A percentile compares a stretch with the other conserved stretches of the same genome.
phyloP scores from a whole-genome alignment of 176 grass and related monocot genomes.

The Juncus inflexus region DNA sequence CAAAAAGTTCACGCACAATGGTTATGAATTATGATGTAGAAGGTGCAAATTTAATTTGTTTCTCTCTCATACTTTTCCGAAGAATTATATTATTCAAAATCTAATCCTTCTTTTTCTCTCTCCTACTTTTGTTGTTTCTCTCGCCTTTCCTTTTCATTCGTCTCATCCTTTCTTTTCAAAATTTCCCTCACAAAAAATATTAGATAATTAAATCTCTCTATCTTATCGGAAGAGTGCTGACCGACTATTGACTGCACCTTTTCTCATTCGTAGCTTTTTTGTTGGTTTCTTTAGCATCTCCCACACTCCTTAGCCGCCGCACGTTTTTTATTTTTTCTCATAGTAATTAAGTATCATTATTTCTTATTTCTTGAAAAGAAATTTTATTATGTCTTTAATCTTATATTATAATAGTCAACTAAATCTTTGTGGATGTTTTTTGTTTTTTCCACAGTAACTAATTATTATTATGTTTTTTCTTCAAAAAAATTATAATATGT shows the following conservation, averaged over 20 bases:
- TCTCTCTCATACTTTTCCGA: conserved; percentile 32
- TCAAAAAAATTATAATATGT: no score
- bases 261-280: not conserved
- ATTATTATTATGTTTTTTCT: no score
- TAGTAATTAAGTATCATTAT: no score
- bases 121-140: conserved; percentile 10
- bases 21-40: conserved; percentile 1
- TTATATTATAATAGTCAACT: no score
- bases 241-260: conserved; percentile 13
- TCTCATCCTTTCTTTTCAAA: not conserved
- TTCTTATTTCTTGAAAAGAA: no score
- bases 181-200: not conserved
- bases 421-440: no score
- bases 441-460: no score
- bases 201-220: not conserved
- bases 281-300: not conserved
- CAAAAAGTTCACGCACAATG: conserved; percentile 19
- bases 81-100: conserved; percentile 9
- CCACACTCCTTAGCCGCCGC: not conserved
- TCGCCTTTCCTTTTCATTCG: conserved; percentile 8
- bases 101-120: conserved; percentile 8
- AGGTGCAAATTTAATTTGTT: conserved; percentile 17
- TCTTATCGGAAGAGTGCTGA: conserved; percentile 16
- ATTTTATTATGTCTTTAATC: no score
- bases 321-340: no score